Conservation (phyloP, 805 yeast genomes). For the Cyberlindnera galapagoensis region DNA sequence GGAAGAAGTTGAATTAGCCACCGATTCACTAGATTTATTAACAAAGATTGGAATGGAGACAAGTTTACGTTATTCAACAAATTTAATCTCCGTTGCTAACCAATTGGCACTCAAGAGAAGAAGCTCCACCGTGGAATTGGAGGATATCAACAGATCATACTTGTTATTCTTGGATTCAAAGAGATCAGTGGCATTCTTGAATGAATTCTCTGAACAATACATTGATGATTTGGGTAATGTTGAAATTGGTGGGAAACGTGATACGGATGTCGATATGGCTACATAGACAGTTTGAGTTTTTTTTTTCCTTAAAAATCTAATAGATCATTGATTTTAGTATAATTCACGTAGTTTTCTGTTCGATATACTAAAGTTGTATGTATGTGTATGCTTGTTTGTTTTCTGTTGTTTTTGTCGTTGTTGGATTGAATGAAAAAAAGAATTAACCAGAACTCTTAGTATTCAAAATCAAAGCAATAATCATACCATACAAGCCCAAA, state of each 20-base stretch:
- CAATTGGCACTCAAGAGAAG: constrained; percentile 82
- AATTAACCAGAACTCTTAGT: constrained; percentile 73
- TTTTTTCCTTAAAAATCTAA: too few species aligned
- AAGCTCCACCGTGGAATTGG: constrained; percentile 59
- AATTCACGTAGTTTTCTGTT: background rate
- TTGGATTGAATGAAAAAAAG: too few species aligned
- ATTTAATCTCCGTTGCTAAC: constrained; percentile 84
- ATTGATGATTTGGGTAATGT: constrained; percentile 78
- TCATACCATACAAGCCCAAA: constrained; percentile 88
- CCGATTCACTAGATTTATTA: constrained; percentile 79
- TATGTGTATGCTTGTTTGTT: background rate
- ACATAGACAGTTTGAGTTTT: background rate
- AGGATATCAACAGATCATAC: constrained; percentile 84
- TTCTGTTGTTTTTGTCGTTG: too few species aligned
- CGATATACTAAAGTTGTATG: background rate
- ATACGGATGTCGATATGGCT: constrained; percentile 26
- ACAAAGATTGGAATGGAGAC: constrained; percentile 89
- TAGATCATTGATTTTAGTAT: background rate
- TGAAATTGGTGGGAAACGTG: constrained; percentile 35
- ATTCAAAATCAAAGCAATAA: constrained; percentile 85
- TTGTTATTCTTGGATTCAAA: constrained; percentile 81
- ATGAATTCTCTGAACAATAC: constrained; percentile 59
- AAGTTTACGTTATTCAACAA: constrained; percentile 86
- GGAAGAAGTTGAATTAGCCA: constrained; percentile 80
- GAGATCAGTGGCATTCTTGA: constrained; percentile 81